Conservation (phyloP, 306 rosid genomes). For the Quercus mongolica region DNA sequence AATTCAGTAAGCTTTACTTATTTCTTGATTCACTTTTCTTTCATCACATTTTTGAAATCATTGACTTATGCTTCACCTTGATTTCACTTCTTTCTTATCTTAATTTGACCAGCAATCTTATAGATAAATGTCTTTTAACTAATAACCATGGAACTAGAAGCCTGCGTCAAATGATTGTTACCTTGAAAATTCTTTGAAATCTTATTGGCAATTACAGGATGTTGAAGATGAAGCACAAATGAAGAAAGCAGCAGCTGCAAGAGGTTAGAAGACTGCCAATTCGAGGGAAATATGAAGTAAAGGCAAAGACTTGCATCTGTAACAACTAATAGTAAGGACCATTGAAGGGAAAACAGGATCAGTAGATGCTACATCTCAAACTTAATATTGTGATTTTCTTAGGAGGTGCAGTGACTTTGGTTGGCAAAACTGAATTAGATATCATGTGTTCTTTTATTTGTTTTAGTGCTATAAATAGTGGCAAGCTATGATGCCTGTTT, state of each 20-base stretch:
- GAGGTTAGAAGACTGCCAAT: conserved; percentile 18
- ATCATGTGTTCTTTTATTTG: conserved; percentile 32
- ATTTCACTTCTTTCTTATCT: background rate
- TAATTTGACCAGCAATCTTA: background rate
- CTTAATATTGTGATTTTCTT: conserved; percentile 15
- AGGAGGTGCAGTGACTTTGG: conserved; percentile 24
- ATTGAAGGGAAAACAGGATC: conserved; percentile 6
- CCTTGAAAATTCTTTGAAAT: conserved; percentile 3
- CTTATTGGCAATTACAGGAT: conserved; percentile 51
- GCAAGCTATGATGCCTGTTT: conserved; percentile 4
- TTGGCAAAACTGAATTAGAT: conserved; percentile 18
- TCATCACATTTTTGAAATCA: background rate
- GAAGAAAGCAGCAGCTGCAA: conserved; percentile 37
- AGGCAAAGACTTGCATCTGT: conserved; percentile 22
- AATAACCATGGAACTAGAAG: background rate
- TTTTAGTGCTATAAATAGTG: conserved; percentile 21
- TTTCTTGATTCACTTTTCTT: background rate
- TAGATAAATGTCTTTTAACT: background rate
- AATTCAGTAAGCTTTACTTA: conserved; percentile 64
- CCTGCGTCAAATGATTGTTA: background rate
- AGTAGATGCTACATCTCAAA: conserved; percentile 18
- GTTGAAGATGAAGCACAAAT: conserved; percentile 75
- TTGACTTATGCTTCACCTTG: background rate
- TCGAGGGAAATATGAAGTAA: conserved; percentile 9
- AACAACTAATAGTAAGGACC: conserved; percentile 6